Conservation (phyloP, 176 grass and related monocot species). For the Calamus simplicifolius region DNA sequence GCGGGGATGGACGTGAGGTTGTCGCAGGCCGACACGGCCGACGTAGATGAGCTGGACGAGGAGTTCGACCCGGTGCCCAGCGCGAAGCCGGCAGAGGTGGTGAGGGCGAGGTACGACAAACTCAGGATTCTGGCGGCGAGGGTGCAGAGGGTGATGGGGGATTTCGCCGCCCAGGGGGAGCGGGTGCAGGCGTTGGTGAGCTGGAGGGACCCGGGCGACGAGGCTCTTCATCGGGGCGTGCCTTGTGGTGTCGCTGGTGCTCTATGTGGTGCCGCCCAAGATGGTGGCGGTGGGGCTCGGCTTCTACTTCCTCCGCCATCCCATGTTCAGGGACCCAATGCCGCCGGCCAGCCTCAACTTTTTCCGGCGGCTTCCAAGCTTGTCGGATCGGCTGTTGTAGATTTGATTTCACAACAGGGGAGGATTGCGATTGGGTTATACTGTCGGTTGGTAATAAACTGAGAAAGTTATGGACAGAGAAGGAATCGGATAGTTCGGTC, state of each 20-base stretch:
- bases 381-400: slow-evolving; percentile 75
- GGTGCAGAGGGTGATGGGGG: slow-evolving; percentile 90
- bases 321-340: slow-evolving; percentile 95
- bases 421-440: too few relatives aligned
- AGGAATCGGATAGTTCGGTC: too few relatives aligned
- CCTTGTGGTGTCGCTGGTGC: slow-evolving; percentile 56
- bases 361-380: slow-evolving; percentile 89
- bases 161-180: slow-evolving; percentile 92
- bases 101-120: slow-evolving; percentile 56
- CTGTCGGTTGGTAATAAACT: too few relatives aligned
- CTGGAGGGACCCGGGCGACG: slow-evolving; percentile 92
- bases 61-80: slow-evolving; percentile 83
- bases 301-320: slow-evolving; percentile 96
- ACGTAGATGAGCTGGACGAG: slow-evolving; percentile 83
- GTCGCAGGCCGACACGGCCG: slow-evolving; percentile 91
- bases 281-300: slow-evolving; percentile 90
- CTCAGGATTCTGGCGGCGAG: slow-evolving; percentile 62
- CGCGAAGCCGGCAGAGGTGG: slow-evolving; percentile 21
- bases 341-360: slow-evolving; percentile 81
- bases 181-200: slow-evolving; percentile 90
- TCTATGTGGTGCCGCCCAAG: slow-evolving; percentile 79
- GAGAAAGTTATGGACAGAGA: too few relatives aligned
- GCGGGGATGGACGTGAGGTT: slow-evolving; percentile 80
- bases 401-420: too few relatives aligned
- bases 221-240: slow-evolving; percentile 88